Percentiles rank a stretch among this genome's conserved stretches.
These are phyloP conservation scores for Cercospora citrullina DNA, from an alignment of 2,329 filamentous ascomycete genomes.

Conservation along the genomic window DNA sequence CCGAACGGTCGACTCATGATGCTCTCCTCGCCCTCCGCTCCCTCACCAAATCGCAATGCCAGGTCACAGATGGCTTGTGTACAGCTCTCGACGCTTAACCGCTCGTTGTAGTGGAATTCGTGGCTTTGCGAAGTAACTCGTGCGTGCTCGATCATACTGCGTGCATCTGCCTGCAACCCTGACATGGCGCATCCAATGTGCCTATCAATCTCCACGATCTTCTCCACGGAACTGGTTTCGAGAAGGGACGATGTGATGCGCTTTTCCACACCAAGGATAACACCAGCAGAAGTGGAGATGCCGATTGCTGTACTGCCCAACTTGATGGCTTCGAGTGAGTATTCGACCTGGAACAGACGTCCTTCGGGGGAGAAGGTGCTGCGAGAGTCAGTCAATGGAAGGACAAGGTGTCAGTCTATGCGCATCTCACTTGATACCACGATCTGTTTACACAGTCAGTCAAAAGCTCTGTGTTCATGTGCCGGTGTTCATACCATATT, in stretches of 20 bases:
- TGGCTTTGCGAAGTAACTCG: constrained; percentile 95
- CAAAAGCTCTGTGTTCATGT: constrained; percentile 18
- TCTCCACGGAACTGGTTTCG: constrained; percentile 96
- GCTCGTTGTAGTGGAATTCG: constrained; percentile 96
- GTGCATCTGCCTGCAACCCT: constrained; percentile 93
- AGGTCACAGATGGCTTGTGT: constrained; percentile 98
- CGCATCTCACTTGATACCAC: constrained; percentile 82
- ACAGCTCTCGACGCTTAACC: constrained; percentile 91
- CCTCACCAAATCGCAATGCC: constrained; percentile 93
- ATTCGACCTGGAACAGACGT: constrained; percentile 99
- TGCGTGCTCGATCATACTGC: constrained; percentile 97
- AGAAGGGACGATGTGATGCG: constrained; percentile 96
- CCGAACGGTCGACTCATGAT: constrained; percentile 98
- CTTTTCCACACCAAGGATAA: constrained; percentile 97
- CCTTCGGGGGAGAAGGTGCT: constrained; percentile 99
- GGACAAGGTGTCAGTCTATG: constrained; percentile 5
- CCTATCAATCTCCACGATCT: constrained; percentile 98
- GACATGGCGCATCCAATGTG: constrained; percentile 99
- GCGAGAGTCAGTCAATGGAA: constrained; percentile 32
- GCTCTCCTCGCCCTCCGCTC: constrained; percentile 72
- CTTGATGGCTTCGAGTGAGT: constrained; percentile 99
- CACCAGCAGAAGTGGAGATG: constrained; percentile 88
- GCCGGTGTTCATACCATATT: constrained; percentile 77
- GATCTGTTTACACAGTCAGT: constrained; percentile 61
- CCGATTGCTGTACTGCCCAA: constrained; percentile 97